Evolutionary conservation across 1,284 basidiomycete genomes (phyloP), one percentile per base, ranked within the genome.

Genomic region (Calocybe gambosa): DNA sequence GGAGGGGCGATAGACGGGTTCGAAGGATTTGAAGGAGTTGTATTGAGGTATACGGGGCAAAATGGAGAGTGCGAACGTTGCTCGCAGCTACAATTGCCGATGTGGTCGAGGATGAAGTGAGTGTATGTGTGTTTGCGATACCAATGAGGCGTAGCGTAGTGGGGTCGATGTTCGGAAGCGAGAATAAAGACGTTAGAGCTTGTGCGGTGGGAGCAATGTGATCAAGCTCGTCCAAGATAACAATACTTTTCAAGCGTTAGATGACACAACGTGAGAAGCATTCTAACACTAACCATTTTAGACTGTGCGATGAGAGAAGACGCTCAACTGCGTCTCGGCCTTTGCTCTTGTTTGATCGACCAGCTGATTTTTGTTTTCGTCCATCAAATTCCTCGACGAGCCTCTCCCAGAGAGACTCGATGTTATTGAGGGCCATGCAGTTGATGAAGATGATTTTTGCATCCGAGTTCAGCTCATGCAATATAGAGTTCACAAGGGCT

Each of bases 111-210:
- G 80, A 73, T 2, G 80, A 73, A 1, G 83, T 80, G 10, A 90
- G 75, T 3, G 87, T 89, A 58, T 90, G 87, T 0, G 85, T 89
- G 53, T 90, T 90, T 23, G 87, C 87, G 56, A 90, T 89, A 41
- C 83, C 86, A 51, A 90, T 79, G 34, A 86, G 65, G 36, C 85
- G 77, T 41, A 89, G 57, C 36, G 64, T 67, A 8, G 70, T 60
- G 0, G 73, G 60, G 45, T 75, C 64, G 2, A 73, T 63, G 38
- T 74, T 69, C 9, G 82, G 73, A 15, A 89, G 68, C 1, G 77
- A 72, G 60, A 89, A 88, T 37, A 90, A 64, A 6, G 78, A 65
- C 0, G 73, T 62, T 19, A 89, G 67, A 5, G 73, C 63, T 50
- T 78, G 75, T 1, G 77, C 58, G 2, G 77, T 77, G 0, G 78